Evolutionary conservation across 768 basidiomycete species (phyloP), one percentile per base, ranked within the genome.

Genomic region (Kwoniella dejecticola): DNA sequence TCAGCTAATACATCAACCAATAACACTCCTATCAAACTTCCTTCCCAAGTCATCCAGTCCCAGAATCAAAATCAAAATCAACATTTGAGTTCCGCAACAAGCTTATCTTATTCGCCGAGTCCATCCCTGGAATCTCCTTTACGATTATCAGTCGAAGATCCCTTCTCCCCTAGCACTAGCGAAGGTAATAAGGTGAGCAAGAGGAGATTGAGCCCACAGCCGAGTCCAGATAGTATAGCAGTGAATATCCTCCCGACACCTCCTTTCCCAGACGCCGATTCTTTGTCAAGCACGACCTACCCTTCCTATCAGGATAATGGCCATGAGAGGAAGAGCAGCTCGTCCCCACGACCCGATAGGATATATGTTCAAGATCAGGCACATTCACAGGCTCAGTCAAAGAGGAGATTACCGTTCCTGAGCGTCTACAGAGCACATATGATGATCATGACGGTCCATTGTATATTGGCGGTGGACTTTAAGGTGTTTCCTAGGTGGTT

Each of bases 401-500:
- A 12, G n/a, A 49, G 41, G 13, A 56, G 53, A 55, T 48, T 70
- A 46, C 85, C 91, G 0, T 88, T 91, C 40, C 76, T 99, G 57
- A 90, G 91, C 11, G 85, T 88, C 0, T 98, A 95, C 76, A 83
- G 96, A 45, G 87, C 93, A 2, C 90, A 96, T 73, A 94, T 97
- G 93, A 88, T 98, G 84, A 81, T 96, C 19, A 86, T 98, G 83
- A 97, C 96, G 0, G 79, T 89, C 33, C 83, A 95, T 42, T 88
- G 87, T 21, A 98, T 99, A 62, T 85, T 98, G 12, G 95, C 95
- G 0, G 95, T 98, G 52, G 95, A 99, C 77, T 99, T 99, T 70
- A 86, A 85, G 0, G 84, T 94, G 24, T 99, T 97, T 71, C 96
- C 96, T 0, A 85, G 96, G 17, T 79, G 80, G 11, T 83, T 95